Base-by-base conservation (phyloP, 2,329 filamentous ascomycete species). In the Curvularia sp. region DNA sequence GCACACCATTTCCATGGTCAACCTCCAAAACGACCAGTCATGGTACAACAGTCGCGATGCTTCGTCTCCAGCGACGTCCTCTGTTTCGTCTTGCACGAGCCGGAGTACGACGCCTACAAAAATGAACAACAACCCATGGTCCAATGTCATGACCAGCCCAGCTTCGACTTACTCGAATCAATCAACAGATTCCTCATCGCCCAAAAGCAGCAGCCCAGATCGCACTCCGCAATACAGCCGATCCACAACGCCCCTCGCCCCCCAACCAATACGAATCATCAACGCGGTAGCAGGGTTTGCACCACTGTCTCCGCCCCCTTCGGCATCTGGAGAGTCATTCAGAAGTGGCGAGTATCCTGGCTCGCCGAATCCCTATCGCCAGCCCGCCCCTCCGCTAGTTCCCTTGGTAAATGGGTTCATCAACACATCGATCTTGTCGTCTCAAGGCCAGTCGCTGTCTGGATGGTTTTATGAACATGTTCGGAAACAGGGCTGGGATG, bases 1-100 rank as follows among this genome's bases (percentile, higher is more conserved):
- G 53, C 75, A 77, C 54, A 75, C 75, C 43, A 73, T 76, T 54
- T 78, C 76, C 42, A 77, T 78, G 75, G 69, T 76, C 49, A 77
- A 79, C 60, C 67, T 79, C 53, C 75, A 77, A 58, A 75, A 77
- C 39, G 74, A 77, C 49, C 67, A 71, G 39, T 62, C 68, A 30
- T 77, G 75, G 76, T 74, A 75, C 59, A 61, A 64, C 13, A 70
- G 66, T 44, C 70, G 74, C 30, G 67, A 69, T 8, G 69, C 75
- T 12, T 68, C 75, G 13, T 77, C 77, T 57, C 75, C 75, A 13
- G 73, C 74, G 38, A 64, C 73, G n/a, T 78, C 75, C n/a, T 77
- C 76, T 0, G 74, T 75, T 26, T 78, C 77, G 4, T 77, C 75
- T 12, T 70, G 67, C 51, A 74, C 71, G 20, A 77, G 75, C 56